These are phyloP conservation scores for Kwoniella botswanensis DNA, from an alignment of 768 basidiomycete species.

Conservation along the genomic window DNA sequence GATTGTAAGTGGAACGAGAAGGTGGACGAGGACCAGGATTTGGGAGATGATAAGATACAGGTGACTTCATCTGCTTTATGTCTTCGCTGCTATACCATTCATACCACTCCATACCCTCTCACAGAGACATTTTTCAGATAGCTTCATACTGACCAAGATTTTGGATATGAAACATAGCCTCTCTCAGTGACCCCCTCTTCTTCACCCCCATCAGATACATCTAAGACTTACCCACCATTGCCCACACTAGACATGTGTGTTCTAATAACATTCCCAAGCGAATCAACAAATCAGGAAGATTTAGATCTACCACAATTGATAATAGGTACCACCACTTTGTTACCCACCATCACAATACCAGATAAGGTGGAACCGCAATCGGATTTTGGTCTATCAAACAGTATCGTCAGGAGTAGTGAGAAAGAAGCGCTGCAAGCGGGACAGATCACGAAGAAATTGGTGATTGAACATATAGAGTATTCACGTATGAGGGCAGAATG, in stretches of 20 bases:
- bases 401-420: no score
- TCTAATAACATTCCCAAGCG: constrained; percentile 19
- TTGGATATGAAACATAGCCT: constrained; percentile 11
- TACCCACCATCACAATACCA: constrained; percentile 10
- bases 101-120: no score
- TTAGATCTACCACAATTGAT: constrained; percentile 21
- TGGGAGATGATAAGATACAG: background rate
- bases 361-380: background rate
- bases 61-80: background rate
- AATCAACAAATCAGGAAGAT: background rate
- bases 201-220: background rate
- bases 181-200: constrained; percentile 6
- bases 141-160: no score
- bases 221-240: background rate
- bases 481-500: constrained; percentile 13
- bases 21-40: background rate
- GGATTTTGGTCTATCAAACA: no score
- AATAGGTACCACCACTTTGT: constrained; percentile 13
- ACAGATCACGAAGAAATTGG: background rate
- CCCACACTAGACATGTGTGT: constrained; percentile 22
- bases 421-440: no score
- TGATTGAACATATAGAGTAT: constrained; percentile 21
- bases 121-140: no score
- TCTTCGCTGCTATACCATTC: no score
- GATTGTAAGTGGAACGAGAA: constrained; percentile 16